Evolutionary conservation across 257 asterid genomes (phyloP).

Genomic region (Lycium barbarum): DNA sequence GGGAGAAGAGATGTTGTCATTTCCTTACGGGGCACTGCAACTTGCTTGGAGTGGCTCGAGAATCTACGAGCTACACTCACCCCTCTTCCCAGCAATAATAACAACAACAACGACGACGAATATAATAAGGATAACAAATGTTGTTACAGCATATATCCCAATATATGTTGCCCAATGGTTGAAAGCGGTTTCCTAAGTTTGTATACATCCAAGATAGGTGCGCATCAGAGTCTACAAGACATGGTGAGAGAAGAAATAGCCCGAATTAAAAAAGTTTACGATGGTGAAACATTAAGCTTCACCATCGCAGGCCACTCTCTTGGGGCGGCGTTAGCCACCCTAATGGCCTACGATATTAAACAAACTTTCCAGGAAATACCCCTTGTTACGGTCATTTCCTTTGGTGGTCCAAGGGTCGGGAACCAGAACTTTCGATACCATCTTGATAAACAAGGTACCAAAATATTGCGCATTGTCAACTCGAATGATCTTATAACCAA

Average conservation of each 20-base stretch:
- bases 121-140: background rate
- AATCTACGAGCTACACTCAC: slow-evolving; percentile 77
- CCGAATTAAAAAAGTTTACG: slow-evolving; percentile 51
- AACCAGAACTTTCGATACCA: slow-evolving; percentile 67
- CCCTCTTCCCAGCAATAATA: slow-evolving; percentile 38
- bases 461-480: slow-evolving; percentile 80
- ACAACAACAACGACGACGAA: background rate
- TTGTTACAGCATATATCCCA: background rate
- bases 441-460: slow-evolving; percentile 76
- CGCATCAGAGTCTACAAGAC: slow-evolving; percentile 59
- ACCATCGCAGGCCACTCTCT: slow-evolving; percentile 95
- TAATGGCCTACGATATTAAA: slow-evolving; percentile 82
- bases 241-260: slow-evolving; percentile 57
- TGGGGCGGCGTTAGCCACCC: slow-evolving; percentile 93
- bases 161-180: slow-evolving; percentile 65
- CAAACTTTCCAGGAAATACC: slow-evolving; percentile 53
- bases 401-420: slow-evolving; percentile 96
- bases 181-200: slow-evolving; percentile 86
- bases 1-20: slow-evolving; percentile 92
- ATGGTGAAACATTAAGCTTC: slow-evolving; percentile 66
- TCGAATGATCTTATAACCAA: slow-evolving; percentile 83
- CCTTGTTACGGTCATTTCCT: slow-evolving; percentile 79
- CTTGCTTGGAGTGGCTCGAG: slow-evolving; percentile 85
- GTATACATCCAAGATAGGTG: slow-evolving; percentile 62
- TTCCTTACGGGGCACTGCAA: slow-evolving; percentile 87